Evolutionary conservation across 208 protist genomes (phyloP).

Genomic region (Porcisia deanei): DNA sequence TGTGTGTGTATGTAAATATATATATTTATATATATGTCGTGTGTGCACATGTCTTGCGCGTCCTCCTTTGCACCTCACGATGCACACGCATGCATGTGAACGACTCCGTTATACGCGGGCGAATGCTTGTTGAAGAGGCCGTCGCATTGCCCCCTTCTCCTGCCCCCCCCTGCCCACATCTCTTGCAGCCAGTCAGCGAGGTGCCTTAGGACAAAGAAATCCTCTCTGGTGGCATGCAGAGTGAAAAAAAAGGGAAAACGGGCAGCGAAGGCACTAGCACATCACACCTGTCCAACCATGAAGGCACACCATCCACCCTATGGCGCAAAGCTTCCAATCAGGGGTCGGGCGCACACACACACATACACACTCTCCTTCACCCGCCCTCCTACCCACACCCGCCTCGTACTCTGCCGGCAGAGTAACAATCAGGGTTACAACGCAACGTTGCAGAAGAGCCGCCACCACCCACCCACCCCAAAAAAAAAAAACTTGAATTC

Average conservation of each 20-base stretch:
- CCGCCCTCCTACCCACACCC: neutral
- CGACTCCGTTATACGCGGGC: neutral
- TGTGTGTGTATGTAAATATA: neutral
- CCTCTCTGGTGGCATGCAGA: neutral
- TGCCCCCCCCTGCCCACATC: neutral
- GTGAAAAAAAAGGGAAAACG: neutral
- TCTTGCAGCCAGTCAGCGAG: neutral
- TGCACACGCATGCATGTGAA: constrained; percentile 4
- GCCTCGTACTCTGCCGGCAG: neutral
- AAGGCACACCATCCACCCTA: neutral
- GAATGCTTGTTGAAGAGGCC: neutral
- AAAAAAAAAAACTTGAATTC: neutral
- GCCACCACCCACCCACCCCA: neutral
- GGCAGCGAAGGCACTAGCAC: neutral
- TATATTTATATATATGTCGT: neutral
- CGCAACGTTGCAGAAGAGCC: neutral
- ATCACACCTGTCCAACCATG: neutral
- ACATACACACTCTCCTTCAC: no score
- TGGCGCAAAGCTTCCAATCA: neutral
- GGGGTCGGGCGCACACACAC: neutral
- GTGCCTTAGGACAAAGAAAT: neutral
- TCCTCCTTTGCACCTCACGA: no score
- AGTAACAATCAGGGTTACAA: neutral
- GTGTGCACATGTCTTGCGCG: no score
- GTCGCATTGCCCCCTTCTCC: neutral